phyloP scores from a whole-genome alignment of 1,284 basidiomycete genomes.

The Blastosporella zonata region DNA sequence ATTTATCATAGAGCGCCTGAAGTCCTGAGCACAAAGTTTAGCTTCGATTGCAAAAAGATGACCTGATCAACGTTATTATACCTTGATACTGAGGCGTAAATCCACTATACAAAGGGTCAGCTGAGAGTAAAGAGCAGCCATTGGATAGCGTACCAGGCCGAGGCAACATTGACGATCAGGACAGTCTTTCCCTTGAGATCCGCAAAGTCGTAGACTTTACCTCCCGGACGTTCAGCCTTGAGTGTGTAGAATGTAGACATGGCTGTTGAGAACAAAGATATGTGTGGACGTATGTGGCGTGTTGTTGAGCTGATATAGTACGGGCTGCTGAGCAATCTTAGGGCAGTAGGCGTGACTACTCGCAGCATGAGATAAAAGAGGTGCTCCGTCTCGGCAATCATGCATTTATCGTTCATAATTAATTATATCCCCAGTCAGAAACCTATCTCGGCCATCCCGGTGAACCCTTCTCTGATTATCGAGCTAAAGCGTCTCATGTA shows the following conservation, averaged over 20 bases:
- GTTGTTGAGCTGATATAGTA: slow-evolving; percentile 14
- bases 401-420: slow-evolving; percentile 4
- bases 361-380: slow-evolving; percentile 7
- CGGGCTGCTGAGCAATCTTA: slow-evolving; percentile 30
- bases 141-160: slow-evolving; percentile 54
- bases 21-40: slow-evolving; percentile 46
- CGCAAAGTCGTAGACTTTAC: slow-evolving; percentile 56
- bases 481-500: slow-evolving; percentile 42
- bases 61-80: slow-evolving; percentile 17
- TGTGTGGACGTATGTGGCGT: slow-evolving; percentile 6
- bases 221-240: slow-evolving; percentile 56
- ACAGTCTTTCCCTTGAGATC: slow-evolving; percentile 75
- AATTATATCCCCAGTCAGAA: slow-evolving; percentile 18
- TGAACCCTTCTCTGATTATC: slow-evolving; percentile 48
- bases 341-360: slow-evolving; percentile 25
- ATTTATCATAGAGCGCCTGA: slow-evolving; percentile 81
- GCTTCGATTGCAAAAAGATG: neutral
- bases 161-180: slow-evolving; percentile 72
- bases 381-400: neutral
- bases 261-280: slow-evolving; percentile 21
- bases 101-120: slow-evolving; percentile 45
- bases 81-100: slow-evolving; percentile 89
- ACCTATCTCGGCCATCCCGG: slow-evolving; percentile 26
- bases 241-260: slow-evolving; percentile 57
- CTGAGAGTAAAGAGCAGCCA: neutral